phyloP scores from a whole-genome alignment of 2,329 filamentous ascomycete species.

The Penicillium polonicum region DNA sequence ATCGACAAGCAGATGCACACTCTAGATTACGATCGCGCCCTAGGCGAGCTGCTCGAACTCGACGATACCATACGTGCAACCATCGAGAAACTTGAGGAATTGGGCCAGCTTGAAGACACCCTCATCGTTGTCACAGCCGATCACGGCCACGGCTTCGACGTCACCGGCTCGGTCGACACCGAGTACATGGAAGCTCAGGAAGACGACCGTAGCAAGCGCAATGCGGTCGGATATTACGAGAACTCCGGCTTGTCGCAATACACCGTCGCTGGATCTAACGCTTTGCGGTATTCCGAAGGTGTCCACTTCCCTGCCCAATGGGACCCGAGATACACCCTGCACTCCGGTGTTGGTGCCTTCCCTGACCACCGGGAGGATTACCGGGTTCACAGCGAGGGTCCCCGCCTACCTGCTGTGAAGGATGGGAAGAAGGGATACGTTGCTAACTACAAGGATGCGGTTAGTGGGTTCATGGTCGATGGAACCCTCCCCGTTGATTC shows the following conservation, averaged over 20 bases:
- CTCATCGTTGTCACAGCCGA: conserved; percentile 81
- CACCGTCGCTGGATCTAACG: conserved; percentile 59
- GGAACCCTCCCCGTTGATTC: conserved; percentile 67
- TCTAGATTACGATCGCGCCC: conserved; percentile 80
- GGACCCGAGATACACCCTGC: conserved; percentile 80
- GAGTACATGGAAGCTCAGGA: conserved; percentile 67
- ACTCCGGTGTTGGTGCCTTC: conserved; percentile 66
- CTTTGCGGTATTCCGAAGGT: conserved; percentile 66
- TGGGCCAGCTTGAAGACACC: conserved; percentile 70
- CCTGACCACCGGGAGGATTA: conserved; percentile 78
- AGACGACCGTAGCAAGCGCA: conserved; percentile 69
- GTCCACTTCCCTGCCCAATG: conserved; percentile 78
- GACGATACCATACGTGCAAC: conserved; percentile 80
- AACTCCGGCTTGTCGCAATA: conserved; percentile 76
- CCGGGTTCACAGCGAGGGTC: conserved; percentile 64
- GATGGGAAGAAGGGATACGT: conserved; percentile 60
- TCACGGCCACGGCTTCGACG: conserved; percentile 86
- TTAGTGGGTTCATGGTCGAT: conserved; percentile 69
- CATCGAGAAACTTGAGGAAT: conserved; percentile 64
- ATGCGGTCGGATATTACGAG: conserved; percentile 71
- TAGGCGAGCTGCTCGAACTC: conserved; percentile 80
- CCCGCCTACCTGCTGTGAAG: conserved; percentile 60
- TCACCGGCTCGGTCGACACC: conserved; percentile 79
- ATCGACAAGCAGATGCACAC: conserved; percentile 90
- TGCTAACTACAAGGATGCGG: conserved; percentile 66